Evolutionary conservation across 331 rosid genomes (phyloP).

Genomic region (Acacia concinna): DNA sequence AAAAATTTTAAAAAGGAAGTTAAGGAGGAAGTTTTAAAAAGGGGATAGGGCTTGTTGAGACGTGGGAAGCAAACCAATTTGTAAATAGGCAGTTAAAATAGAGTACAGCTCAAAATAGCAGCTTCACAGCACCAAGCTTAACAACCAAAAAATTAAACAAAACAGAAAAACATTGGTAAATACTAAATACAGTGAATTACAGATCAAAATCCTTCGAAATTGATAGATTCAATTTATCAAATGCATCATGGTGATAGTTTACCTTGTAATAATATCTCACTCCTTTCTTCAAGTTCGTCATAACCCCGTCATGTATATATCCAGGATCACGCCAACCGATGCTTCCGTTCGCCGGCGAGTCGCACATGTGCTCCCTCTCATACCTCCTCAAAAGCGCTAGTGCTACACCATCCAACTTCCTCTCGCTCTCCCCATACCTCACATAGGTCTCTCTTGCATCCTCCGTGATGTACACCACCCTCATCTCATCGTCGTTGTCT

Average conservation of each 20-base stretch:
- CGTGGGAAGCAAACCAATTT: background rate
- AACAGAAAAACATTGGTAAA: background rate
- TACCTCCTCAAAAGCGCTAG: constrained; percentile 65
- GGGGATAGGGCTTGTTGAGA: background rate
- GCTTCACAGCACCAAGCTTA: background rate
- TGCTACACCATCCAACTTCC: constrained; percentile 40
- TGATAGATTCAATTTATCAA: background rate
- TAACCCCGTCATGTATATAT: constrained; percentile 65
- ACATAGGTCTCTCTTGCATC: constrained; percentile 50
- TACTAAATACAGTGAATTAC: background rate
- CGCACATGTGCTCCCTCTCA: constrained; percentile 83
- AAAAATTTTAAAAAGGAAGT: background rate
- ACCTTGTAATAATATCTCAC: constrained; percentile 73
- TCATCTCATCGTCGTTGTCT: constrained; percentile 59
- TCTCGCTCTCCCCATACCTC: constrained; percentile 51
- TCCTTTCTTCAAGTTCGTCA: constrained; percentile 64
- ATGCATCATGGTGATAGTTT: background rate
- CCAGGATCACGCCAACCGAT: constrained; percentile 97
- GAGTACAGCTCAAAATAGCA: background rate
- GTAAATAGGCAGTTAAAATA: background rate
- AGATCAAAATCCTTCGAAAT: background rate
- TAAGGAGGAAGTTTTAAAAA: background rate
- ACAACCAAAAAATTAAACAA: background rate
- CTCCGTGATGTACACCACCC: constrained; percentile 74
- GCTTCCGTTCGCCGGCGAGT: constrained; percentile 71